Percentiles rank a stretch among this genome's conserved stretches.
These are phyloP conservation scores for Glycyrrhiza uralensis DNA, from an alignment of 306 rosid species.

Conservation along the genomic window DNA sequence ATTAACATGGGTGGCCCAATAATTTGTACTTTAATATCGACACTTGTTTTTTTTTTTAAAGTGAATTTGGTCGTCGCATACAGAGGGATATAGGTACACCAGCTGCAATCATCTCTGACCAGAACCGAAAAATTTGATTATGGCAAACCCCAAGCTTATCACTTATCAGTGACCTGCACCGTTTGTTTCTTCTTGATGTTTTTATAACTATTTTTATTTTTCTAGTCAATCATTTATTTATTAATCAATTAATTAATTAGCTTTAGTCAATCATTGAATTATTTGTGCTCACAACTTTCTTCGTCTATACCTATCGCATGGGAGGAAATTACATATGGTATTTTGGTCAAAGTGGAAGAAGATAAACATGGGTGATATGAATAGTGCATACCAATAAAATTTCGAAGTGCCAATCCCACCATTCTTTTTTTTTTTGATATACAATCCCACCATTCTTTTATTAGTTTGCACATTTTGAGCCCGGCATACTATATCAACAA, in stretches of 20 bases:
- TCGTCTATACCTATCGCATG: not conserved
- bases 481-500: not conserved
- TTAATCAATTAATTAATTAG: not conserved
- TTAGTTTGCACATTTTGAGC: not conserved
- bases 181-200: not conserved
- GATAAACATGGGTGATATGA: constrained; percentile 20
- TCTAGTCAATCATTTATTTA: not conserved
- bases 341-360: constrained; percentile 17
- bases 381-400: not conserved
- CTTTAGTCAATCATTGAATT: constrained; percentile 24
- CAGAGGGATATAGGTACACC: not conserved
- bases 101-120: not conserved
- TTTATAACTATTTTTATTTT: not conserved
- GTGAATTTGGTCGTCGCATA: not conserved
- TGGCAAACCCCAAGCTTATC: not conserved
- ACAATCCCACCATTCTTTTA: not conserved
- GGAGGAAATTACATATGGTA: not conserved
- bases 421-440: no score
- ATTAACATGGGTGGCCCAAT: not conserved
- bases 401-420: not conserved
- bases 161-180: not conserved
- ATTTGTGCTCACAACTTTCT: not conserved
- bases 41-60: no score
- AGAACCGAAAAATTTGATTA: not conserved
- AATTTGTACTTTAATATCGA: no score